Conservation (phyloP, 2,329 filamentous ascomycete species). For the Mycosphaerelloides madeirae region DNA sequence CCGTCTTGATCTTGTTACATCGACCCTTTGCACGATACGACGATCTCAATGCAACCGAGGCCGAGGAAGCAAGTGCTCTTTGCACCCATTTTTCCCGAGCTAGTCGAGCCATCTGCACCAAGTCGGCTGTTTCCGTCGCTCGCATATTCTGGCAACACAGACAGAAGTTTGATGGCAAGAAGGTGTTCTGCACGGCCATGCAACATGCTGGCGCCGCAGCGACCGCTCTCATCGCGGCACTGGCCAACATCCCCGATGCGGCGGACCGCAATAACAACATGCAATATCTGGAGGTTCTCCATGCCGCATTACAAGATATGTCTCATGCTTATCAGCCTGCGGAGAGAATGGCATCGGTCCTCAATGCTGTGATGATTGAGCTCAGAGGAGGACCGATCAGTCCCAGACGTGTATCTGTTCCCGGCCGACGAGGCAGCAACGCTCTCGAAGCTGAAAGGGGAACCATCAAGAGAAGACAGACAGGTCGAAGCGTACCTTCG, state of each 20-base stretch:
- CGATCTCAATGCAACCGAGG: slow-evolving; percentile 10
- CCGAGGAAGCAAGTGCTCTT: slow-evolving; percentile 19
- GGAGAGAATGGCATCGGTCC: slow-evolving; percentile 21
- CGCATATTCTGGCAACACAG: slow-evolving; percentile 25
- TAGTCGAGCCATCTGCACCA: slow-evolving; percentile 24
- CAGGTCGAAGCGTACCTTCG: slow-evolving; percentile 1
- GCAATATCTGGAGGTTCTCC: slow-evolving; percentile 24
- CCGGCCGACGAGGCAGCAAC: slow-evolving; percentile 18
- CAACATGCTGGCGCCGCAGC: slow-evolving; percentile 25
- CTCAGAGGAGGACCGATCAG: slow-evolving; percentile 23
- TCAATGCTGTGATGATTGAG: slow-evolving; percentile 24
- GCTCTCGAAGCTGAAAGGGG: slow-evolving; percentile 14
- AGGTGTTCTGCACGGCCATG: slow-evolving; percentile 24
- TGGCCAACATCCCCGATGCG: slow-evolving; percentile 23
- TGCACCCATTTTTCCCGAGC: slow-evolving; percentile 24
- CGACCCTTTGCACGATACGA: slow-evolving; percentile 25
- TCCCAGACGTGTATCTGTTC: slow-evolving; percentile 11
- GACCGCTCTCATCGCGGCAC: slow-evolving; percentile 23
- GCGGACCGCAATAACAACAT: slow-evolving; percentile 23
- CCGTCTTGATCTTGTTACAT: slow-evolving; percentile 22
- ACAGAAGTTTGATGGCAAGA: slow-evolving; percentile 23
- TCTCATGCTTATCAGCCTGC: slow-evolving; percentile 22
- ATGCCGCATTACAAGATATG: slow-evolving; percentile 23
- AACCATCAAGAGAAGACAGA: slow-evolving; percentile 19
- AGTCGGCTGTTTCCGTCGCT: slow-evolving; percentile 22